Evolutionary conservation across 139 green algal genomes (phyloP), one percentile per base, ranked within the genome.

Genomic region (Coccomyxa sp.): DNA sequence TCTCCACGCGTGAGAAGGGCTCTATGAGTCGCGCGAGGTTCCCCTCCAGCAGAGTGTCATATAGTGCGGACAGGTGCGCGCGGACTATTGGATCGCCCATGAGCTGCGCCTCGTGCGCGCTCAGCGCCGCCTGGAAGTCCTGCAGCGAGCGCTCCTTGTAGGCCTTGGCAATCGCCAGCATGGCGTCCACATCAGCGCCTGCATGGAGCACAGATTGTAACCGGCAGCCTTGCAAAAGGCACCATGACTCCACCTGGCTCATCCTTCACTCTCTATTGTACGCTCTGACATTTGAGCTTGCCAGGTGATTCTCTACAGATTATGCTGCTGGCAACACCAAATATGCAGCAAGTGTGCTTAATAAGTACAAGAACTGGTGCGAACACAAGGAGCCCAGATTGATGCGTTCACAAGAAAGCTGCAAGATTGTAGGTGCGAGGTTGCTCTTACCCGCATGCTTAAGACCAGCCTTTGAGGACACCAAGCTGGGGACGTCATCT

Each of bases 1-100:
- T 94, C 89, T 99, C 95, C 31, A 99, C 97, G 0, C 93, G 87
- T 17, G 84, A 94, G 90, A 94, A 99, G 0, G 97, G 97, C 92
- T 99, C 96, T 38, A 99, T 98, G 59, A 99, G 83, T 0, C 95
- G 92, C 71, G 91, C 68, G 58, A 94, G 85, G 87, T 94, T 94
- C 68, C 89, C 80, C 79, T 93, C 88, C 82, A 94, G 87, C 82
- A 94, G 82, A 13, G 81, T 90, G 85, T 91, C 85, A 71, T 91
- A 94, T 82, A 97, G 89, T 75, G 91, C 71, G 14, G 79, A 85
- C 60, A 99, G 87, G 89, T 99, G 97, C 1, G 82, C 80, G 85
- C 96, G 86, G 28, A 99, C 94, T 31, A 99, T 93, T 30, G 90
- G 85, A 81, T 99, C 97, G 13, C 93, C 92, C 79, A 88, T 84